Evolutionary conservation across 148 eudicot species (phyloP), one percentile per base, ranked within the genome.

Genomic region (Nyssa sinensis): DNA sequence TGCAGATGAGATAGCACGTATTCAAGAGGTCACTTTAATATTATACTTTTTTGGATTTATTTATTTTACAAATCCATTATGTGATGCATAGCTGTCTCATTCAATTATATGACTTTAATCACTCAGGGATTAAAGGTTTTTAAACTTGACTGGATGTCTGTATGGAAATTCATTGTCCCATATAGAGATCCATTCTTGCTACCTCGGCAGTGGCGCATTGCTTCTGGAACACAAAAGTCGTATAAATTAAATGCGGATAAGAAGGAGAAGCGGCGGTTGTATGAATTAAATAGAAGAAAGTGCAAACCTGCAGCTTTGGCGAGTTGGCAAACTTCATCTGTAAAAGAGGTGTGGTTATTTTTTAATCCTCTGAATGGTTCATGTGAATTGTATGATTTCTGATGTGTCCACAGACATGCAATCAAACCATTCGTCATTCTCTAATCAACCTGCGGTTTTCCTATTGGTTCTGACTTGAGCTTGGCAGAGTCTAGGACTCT

Each of bases 151-250:
- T 95, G 96, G 97, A 83, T 84, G 77, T 81, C 94, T 32, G 74
- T 95, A 73, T 95, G 98, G 93, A 93, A 86, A 81, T 86, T 77
- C 79, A 73, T 93, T 71, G 91, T 91, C 66, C 99, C 99, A 24
- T 82, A 95, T 85, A 89, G 98, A 66, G 98, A 95, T 84, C 97
- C 97, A 72, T 84, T 91, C 73, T 71, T 92, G 74, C 87, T 95
- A 83, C 91, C 93, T 32, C 87, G 99, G 47, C 99, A 93, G 85
- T 95, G 97, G 96, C 99, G 99, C 72, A 82, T 79, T 79, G 99
- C 99, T 69, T 71, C 70, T 78, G 99, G 99, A 74, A 91, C 90
- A 31, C 98, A 95, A 77, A 95, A 88, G 77, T 93, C 97, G 66
- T 95, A 95, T 77, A 95, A 86, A 84, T 55, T 65, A 58, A 86